phyloP scores from a whole-genome alignment of 2,329 filamentous ascomycete species.

The Sclerotinia subarctica region DNA sequence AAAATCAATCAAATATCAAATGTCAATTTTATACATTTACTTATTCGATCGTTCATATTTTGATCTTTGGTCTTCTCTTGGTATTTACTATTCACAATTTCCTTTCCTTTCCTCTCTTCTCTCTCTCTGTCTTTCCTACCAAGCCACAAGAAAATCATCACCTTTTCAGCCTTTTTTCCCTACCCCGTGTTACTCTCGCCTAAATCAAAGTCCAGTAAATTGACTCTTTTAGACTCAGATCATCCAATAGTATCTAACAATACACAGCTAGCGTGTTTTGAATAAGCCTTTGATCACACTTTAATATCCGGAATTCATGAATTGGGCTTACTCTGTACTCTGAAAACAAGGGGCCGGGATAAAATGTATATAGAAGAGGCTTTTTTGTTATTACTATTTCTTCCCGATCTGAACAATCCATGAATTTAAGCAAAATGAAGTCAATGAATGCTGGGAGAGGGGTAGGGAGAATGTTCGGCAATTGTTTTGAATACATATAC shows the following conservation, averaged over 20 bases:
- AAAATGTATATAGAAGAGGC: background rate
- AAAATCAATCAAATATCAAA: background rate
- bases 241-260: background rate
- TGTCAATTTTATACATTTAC: background rate
- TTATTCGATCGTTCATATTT: background rate
- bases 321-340: background rate
- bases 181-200: constrained; percentile 14
- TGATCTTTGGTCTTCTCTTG: background rate
- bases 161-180: background rate
- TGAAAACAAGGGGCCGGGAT: constrained; percentile 13
- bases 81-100: background rate
- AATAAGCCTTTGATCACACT: constrained; percentile 2
- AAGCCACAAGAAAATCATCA: constrained; percentile 12
- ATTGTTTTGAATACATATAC: background rate
- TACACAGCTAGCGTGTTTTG: constrained; percentile 3
- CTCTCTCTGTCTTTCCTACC: background rate
- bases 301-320: constrained; percentile 5
- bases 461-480: background rate
- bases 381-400: no score
- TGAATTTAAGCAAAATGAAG: background rate
- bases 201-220: background rate
- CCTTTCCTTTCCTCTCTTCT: background rate
- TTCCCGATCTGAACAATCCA: background rate
- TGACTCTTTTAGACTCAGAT: constrained; percentile 6
- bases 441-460: no score